Evolutionary conservation across 805 yeast genomes (phyloP).

Genomic region (Diddensiella transvaalensis): DNA sequence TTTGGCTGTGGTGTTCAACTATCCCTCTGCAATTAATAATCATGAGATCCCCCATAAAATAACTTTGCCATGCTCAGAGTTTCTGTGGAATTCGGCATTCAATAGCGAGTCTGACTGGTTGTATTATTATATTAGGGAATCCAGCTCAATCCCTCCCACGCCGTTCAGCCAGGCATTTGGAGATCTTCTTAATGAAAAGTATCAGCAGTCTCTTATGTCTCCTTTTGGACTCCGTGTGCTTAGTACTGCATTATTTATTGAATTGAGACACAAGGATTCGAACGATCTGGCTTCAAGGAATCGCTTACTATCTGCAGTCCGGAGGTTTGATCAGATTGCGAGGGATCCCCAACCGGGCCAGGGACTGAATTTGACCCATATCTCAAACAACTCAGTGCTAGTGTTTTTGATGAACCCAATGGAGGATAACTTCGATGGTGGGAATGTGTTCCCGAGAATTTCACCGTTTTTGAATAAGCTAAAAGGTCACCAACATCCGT

Average conservation of each 20-base stretch:
- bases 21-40: slow-evolving; percentile 25
- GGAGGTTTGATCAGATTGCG: slow-evolving; percentile 5
- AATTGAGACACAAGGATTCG: slow-evolving; percentile 16
- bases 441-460: slow-evolving; percentile 1
- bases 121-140: slow-evolving; percentile 10
- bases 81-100: slow-evolving; percentile 29
- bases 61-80: slow-evolving; percentile 33
- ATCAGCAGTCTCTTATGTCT: slow-evolving; percentile 12
- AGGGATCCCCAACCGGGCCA: slow-evolving; percentile 23
- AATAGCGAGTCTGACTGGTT: slow-evolving; percentile 24
- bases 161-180: neutral
- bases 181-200: neutral
- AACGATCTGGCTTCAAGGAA: neutral
- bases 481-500: slow-evolving; percentile 21
- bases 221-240: slow-evolving; percentile 25
- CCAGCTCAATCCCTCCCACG: slow-evolving; percentile 2
- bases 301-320: slow-evolving; percentile 6
- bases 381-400: slow-evolving; percentile 8
- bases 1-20: slow-evolving; percentile 29
- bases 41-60: slow-evolving; percentile 20
- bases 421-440: slow-evolving; percentile 11
- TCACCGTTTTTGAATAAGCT: slow-evolving; percentile 10
- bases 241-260: slow-evolving; percentile 27
- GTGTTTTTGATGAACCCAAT: slow-evolving; percentile 15
- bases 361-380: slow-evolving; percentile 18